Conservation (phyloP, 176 grass and related monocot genomes). For the Carex littledalei region DNA sequence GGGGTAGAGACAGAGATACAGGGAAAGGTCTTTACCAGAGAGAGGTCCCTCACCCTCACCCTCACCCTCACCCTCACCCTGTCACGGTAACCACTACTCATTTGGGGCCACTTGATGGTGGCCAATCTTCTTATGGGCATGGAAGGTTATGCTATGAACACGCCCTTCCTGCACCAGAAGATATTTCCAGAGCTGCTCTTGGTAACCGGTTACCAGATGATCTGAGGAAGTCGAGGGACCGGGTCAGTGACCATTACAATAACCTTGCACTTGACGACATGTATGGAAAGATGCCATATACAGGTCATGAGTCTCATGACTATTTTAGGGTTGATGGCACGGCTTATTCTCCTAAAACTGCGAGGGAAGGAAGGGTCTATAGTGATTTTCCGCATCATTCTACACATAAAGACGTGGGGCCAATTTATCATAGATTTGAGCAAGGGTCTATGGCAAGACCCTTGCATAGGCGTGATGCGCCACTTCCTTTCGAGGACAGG, state of each 20-base stretch:
- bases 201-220: conserved; percentile 22
- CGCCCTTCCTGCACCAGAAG: conserved; percentile 4
- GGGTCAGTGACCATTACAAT: conserved; percentile 16
- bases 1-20: background rate
- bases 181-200: conserved; percentile 21
- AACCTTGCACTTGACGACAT: conserved; percentile 40
- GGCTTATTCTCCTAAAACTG: conserved; percentile 27
- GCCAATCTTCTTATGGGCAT: conserved; percentile 45
- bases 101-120: conserved; percentile 35
- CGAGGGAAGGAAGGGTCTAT: conserved; percentile 24
- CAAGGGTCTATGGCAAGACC: background rate
- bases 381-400: conserved; percentile 27
- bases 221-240: conserved; percentile 25
- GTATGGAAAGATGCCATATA: conserved; percentile 35
- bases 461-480: conserved; percentile 20
- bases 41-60: conserved; percentile 19
- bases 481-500: conserved; percentile 23
- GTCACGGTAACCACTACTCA: conserved; percentile 10
- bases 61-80: conserved; percentile 25
- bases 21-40: conserved; percentile 24
- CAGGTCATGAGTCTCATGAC: conserved; percentile 2
- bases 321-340: conserved; percentile 30
- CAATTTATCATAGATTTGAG: conserved; percentile 19
- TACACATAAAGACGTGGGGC: conserved; percentile 23
- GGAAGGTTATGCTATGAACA: conserved; percentile 30